A percentile compares a stretch with the other conserved stretches of the same genome.
These are phyloP conservation scores for Bombardia bombarda DNA, from an alignment of 495 filamentous ascomycete species.

Conservation along the genomic window DNA sequence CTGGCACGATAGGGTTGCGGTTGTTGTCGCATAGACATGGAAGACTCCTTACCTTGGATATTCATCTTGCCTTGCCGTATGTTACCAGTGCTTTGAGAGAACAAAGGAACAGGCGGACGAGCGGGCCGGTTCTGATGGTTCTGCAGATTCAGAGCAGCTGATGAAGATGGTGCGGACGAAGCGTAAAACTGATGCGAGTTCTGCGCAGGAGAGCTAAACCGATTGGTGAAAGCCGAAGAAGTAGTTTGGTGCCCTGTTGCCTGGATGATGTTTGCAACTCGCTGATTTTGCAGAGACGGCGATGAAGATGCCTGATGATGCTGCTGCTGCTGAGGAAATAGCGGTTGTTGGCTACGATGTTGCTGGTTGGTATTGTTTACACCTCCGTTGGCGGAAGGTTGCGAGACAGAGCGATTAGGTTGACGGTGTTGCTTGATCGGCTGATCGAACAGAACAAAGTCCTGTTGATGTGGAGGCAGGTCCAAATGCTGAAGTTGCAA, in stretches of 20 bases:
- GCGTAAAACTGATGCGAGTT: constrained; percentile 44
- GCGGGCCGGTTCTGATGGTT: constrained; percentile 31
- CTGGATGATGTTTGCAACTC: constrained; percentile 53
- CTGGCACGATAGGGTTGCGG: constrained; percentile 4
- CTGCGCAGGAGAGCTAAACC: constrained; percentile 41
- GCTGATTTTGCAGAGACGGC: constrained; percentile 43
- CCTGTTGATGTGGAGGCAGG: constrained; percentile 38
- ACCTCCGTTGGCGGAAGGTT: constrained; percentile 32
- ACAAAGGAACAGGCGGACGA: constrained; percentile 47
- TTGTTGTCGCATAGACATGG: constrained; percentile 4
- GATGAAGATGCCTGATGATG: constrained; percentile 13
- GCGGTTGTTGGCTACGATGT: constrained; percentile 26
- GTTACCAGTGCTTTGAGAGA: constrained; percentile 40
- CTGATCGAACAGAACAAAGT: constrained; percentile 48
- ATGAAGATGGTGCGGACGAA: constrained; percentile 41
- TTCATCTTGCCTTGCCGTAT: constrained; percentile 39
- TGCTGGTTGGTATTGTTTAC: constrained; percentile 33
- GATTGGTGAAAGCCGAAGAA: constrained; percentile 50
- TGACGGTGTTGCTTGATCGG: constrained; percentile 34
- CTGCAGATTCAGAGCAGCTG: constrained; percentile 33
- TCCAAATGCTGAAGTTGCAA: constrained; percentile 36
- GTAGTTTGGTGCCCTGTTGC: constrained; percentile 49
- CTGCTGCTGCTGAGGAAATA: constrained; percentile 26
- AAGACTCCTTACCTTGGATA: constrained; percentile 29
- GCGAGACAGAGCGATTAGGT: constrained; percentile 40